phyloP scores from a whole-genome alignment of 495 filamentous ascomycete species.

The Lophiostoma macrostomum region DNA sequence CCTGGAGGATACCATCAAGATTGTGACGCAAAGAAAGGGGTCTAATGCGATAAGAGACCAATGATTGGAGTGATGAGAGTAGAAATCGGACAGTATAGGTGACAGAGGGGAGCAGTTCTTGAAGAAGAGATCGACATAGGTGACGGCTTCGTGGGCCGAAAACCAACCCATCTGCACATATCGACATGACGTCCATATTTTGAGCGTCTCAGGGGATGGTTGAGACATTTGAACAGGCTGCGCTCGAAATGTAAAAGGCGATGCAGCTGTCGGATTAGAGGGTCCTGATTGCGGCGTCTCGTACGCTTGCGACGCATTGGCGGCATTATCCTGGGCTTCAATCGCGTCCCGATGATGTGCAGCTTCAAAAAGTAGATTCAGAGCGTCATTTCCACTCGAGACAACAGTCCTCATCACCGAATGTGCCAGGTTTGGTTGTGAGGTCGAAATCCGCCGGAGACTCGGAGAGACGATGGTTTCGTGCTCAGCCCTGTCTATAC shows the following conservation, averaged over 20 bases:
- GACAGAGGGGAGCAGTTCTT: constrained; percentile 53
- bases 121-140: constrained; percentile 49
- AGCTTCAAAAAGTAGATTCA: constrained; percentile 54
- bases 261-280: constrained; percentile 11
- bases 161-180: constrained; percentile 57
- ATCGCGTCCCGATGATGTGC: constrained; percentile 41
- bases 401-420: constrained; percentile 34
- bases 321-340: constrained; percentile 12
- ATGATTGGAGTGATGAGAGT: constrained; percentile 48
- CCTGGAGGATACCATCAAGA: constrained; percentile 53
- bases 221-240: constrained; percentile 31
- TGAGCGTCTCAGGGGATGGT: constrained; percentile 39
- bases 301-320: constrained; percentile 18
- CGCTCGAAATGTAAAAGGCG: constrained; percentile 29
- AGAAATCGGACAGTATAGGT: constrained; percentile 53
- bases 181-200: constrained; percentile 50
- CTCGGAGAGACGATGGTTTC: constrained; percentile 11
- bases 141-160: constrained; percentile 49
- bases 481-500: not conserved
- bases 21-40: constrained; percentile 50
- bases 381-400: constrained; percentile 49
- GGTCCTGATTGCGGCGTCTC: constrained; percentile 26
- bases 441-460: constrained; percentile 20
- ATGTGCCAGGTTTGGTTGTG: constrained; percentile 20
- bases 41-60: constrained; percentile 48